Percentiles rank a stretch among this genome's conserved stretches.
Evolutionary conservation across 2,329 filamentous ascomycete genomes (phyloP).

Genomic region (Trichoderma sp.): DNA sequence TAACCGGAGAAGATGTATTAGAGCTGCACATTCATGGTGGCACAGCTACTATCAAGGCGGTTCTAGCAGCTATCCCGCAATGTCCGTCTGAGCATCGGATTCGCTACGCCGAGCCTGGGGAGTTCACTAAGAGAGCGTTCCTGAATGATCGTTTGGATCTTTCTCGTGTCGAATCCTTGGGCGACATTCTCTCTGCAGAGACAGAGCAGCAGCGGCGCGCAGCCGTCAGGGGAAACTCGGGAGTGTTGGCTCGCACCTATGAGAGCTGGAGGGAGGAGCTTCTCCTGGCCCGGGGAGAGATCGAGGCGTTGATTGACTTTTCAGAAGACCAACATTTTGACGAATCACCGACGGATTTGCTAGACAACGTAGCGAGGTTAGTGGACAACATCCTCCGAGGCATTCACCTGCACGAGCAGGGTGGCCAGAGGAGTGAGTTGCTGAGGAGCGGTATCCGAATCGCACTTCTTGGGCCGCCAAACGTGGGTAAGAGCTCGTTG

Average conservation of each 20-base stretch:
- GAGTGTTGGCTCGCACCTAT: slow-evolving; percentile 69
- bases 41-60: slow-evolving; percentile 80
- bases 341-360: slow-evolving; percentile 71
- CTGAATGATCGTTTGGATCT: slow-evolving; percentile 81
- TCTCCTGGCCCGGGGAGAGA: slow-evolving; percentile 78
- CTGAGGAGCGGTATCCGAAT: slow-evolving; percentile 81
- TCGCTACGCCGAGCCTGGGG: slow-evolving; percentile 89
- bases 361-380: slow-evolving; percentile 65
- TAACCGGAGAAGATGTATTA: slow-evolving; percentile 88
- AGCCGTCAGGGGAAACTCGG: slow-evolving; percentile 74
- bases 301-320: slow-evolving; percentile 96
- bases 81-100: slow-evolving; percentile 46
- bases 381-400: slow-evolving; percentile 59
- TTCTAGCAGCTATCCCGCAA: slow-evolving; percentile 71
- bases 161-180: slow-evolving; percentile 71
- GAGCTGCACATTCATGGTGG: slow-evolving; percentile 96
- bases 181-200: slow-evolving; percentile 63
- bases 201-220: slow-evolving; percentile 92
- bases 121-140: slow-evolving; percentile 92
- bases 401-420: slow-evolving; percentile 68
- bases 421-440: slow-evolving; percentile 78
- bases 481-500: slow-evolving; percentile 91
- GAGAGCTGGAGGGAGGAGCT: slow-evolving; percentile 77
- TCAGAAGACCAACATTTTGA: slow-evolving; percentile 97
- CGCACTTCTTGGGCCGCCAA: slow-evolving; percentile 84